Base-by-base conservation (phyloP, 2,329 filamentous ascomycete species). In the Exserohilum rostratum region DNA sequence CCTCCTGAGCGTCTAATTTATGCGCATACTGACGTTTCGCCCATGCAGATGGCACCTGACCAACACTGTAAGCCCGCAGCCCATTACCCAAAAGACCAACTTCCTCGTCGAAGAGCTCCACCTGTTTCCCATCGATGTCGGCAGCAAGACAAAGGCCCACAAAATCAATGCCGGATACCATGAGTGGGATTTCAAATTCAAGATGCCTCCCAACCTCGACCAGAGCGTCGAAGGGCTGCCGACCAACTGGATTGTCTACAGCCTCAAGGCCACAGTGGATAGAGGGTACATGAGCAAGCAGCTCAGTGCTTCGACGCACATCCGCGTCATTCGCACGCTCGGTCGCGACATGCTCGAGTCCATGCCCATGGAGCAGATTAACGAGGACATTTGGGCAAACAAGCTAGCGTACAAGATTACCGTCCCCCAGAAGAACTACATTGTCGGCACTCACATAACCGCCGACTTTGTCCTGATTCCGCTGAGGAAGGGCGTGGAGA, bases 341-440 rank as follows among this genome's bases (percentile, higher is more conserved):
- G 78, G 78, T 5, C 76, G 73, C 59, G 79, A 98, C 75, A 89
- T 91, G 43, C 95, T 97, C 91, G 79, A 81, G 57, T 77, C 76
- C 52, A 76, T 79, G 57, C 74, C 78, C 45, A 72, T 76, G 71
- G 74, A 76, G 63, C 73, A 85, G 80, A 83, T 90, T 60, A 93
- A 98, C 61, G 93, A 97, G 76, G 97, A 97, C 70, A 90, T 96
- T 60, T 99, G 95, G 95, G 90, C 92, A 5, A 95, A 96, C 79
- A 99, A 99, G 80, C 85, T 98, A 66, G 91, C 96, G 73, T 99
- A 99, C 78, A 93, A 91, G 27, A 92, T 99, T 60, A 87, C 91
- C 53, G 90, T 96, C 10, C 93, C 95, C 0, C 93, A 91, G 69
- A 97, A 97, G 78, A 95, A 95, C 2, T 89, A 96, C 49, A 90